These are phyloP conservation scores for Plantago coronopus DNA, from an alignment of 305 asterid species.

Conservation along the genomic window DNA sequence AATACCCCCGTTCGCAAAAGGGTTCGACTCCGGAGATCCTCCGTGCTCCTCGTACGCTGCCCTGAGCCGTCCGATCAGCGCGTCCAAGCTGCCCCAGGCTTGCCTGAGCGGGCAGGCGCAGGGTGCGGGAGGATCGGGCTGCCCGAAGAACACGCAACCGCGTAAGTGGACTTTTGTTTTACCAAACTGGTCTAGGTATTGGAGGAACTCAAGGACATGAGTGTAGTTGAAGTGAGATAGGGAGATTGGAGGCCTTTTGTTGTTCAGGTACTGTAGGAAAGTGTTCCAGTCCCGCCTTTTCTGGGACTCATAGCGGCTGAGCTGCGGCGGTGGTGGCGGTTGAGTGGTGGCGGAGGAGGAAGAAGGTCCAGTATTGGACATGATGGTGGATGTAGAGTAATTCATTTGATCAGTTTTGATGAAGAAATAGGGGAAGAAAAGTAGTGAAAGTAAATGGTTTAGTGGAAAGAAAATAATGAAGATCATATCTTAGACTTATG, in stretches of 20 bases:
- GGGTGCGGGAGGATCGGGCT: slow-evolving; percentile 87
- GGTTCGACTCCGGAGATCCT: slow-evolving; percentile 64
- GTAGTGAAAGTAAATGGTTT: slow-evolving; percentile 9
- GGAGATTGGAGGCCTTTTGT: slow-evolving; percentile 68
- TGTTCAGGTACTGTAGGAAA: slow-evolving; percentile 72
- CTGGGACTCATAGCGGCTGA: slow-evolving; percentile 81
- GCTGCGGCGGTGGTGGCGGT: slow-evolving; percentile 29
- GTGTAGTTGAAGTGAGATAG: slow-evolving; percentile 58
- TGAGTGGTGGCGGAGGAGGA: slow-evolving; percentile 22
- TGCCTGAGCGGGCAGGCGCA: slow-evolving; percentile 83
- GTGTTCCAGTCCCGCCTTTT: slow-evolving; percentile 90
- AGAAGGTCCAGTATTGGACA: slow-evolving; percentile 21
- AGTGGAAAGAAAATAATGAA: slow-evolving; percentile 30
- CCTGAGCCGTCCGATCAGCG: slow-evolving; percentile 72
- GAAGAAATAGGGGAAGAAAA: slow-evolving; percentile 7
- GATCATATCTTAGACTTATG: slow-evolving; percentile 12
- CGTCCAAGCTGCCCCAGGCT: slow-evolving; percentile 96
- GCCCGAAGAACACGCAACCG: slow-evolving; percentile 76
- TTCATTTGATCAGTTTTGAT: slow-evolving; percentile 27
- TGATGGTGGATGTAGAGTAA: slow-evolving; percentile 31
- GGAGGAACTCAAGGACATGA: slow-evolving; percentile 75
- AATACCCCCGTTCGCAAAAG: slow-evolving; percentile 71
- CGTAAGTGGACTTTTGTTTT: slow-evolving; percentile 81
- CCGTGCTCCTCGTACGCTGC: slow-evolving; percentile 93
- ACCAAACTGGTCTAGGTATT: slow-evolving; percentile 75